Conservation (phyloP, 2,329 filamentous ascomycete genomes). For the Phoma herbarum region DNA sequence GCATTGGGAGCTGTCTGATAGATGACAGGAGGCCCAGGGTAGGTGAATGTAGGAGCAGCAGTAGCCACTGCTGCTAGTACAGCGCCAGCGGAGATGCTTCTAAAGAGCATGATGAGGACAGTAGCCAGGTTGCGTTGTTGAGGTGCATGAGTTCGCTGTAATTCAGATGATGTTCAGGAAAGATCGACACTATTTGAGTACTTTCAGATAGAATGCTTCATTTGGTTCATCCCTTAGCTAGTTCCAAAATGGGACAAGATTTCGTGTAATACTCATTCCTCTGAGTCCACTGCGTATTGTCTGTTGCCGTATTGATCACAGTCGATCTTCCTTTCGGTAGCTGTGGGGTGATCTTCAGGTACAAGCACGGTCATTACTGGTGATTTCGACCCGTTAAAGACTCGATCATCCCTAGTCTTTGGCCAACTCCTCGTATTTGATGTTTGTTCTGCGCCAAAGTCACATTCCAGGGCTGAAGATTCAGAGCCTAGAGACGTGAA, state of each 20-base stretch:
- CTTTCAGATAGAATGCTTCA: neutral
- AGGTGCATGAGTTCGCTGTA: neutral
- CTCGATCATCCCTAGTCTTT: neutral
- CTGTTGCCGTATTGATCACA: neutral
- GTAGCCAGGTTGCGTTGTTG: neutral
- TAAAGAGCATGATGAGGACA: neutral
- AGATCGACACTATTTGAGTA: neutral
- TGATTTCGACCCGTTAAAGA: neutral
- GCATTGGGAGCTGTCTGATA: slow-evolving; percentile 6
- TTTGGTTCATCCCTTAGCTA: neutral
- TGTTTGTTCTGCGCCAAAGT: neutral
- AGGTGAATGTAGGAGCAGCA: slow-evolving; percentile 1
- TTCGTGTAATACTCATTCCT: neutral
- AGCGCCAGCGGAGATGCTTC: neutral
- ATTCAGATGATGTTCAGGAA: neutral
- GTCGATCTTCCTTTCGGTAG: neutral
- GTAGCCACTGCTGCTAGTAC: slow-evolving; percentile 3
- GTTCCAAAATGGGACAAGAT: neutral
- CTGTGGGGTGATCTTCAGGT: neutral
- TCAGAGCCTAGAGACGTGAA: neutral
- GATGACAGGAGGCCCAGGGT: slow-evolving; percentile 7
- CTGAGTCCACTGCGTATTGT: neutral
- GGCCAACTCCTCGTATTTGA: neutral
- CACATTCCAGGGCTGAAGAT: neutral
- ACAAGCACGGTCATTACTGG: neutral